These are phyloP conservation scores for Tetrapisispora nanseiensis DNA, from an alignment of 805 yeast species.

Conservation along the genomic window DNA sequence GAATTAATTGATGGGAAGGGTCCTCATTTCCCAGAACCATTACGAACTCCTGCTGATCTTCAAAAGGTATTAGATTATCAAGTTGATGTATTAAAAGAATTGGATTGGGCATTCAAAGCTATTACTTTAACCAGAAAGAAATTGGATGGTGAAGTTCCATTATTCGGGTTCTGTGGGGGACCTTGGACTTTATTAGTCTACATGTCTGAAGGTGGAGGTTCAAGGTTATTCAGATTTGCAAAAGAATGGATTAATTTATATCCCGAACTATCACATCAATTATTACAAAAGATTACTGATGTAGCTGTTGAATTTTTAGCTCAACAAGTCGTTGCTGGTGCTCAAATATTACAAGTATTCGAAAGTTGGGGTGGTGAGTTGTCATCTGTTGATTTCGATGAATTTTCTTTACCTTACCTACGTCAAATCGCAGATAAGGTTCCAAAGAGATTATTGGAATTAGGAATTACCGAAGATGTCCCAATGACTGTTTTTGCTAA, in stretches of 20 bases:
- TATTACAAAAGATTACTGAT: slow-evolving; percentile 72
- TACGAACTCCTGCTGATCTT: slow-evolving; percentile 65
- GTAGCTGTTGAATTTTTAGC: slow-evolving; percentile 89
- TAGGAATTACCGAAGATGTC: slow-evolving; percentile 59
- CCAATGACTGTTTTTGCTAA: slow-evolving; percentile 90
- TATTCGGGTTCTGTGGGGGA: slow-evolving; percentile 92
- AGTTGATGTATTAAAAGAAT: slow-evolving; percentile 64
- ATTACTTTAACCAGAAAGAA: slow-evolving; percentile 82
- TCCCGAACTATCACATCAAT: slow-evolving; percentile 58
- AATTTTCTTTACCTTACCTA: slow-evolving; percentile 83
- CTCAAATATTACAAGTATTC: slow-evolving; percentile 93
- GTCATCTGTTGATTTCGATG: slow-evolving; percentile 79
- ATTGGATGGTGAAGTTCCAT: slow-evolving; percentile 82
- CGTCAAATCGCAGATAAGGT: slow-evolving; percentile 61
- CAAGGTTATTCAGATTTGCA: slow-evolving; percentile 81
- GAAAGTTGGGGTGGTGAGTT: slow-evolving; percentile 98
- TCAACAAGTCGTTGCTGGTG: slow-evolving; percentile 93
- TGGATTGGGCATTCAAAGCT: slow-evolving; percentile 94
- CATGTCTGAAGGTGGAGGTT: slow-evolving; percentile 97
- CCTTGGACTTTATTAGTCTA: slow-evolving; percentile 97
- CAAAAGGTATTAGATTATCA: slow-evolving; percentile 42
- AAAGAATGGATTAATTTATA: slow-evolving; percentile 85
- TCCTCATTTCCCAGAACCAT: slow-evolving; percentile 83
- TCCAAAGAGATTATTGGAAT: slow-evolving; percentile 57
- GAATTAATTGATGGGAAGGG: slow-evolving; percentile 92